Percentiles rank a stretch among this genome's conserved stretches.
Conservation (phyloP, 805 yeast genomes). For the Ogataea nonfermentans region DNA sequence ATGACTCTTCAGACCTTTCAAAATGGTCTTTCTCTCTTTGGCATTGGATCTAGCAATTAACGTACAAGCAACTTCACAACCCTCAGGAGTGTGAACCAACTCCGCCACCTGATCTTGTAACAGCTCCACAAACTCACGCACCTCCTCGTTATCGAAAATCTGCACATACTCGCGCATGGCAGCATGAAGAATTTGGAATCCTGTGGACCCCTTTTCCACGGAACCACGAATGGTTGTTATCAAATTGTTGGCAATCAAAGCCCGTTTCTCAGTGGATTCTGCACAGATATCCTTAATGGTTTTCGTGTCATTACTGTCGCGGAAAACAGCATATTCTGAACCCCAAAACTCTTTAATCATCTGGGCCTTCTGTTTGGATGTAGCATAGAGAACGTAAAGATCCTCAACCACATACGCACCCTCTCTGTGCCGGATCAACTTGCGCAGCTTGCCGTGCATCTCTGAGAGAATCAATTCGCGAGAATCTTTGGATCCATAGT, state of each 20-base stretch:
- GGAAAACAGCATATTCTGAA: slow-evolving; percentile 87
- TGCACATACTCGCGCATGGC: slow-evolving; percentile 88
- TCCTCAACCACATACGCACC: slow-evolving; percentile 98
- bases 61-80: slow-evolving; percentile 85
- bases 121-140: slow-evolving; percentile 77
- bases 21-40: slow-evolving; percentile 81
- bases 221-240: slow-evolving; percentile 83
- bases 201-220: slow-evolving; percentile 93
- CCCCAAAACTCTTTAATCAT: slow-evolving; percentile 98
- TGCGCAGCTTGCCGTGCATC: slow-evolving; percentile 86
- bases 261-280: slow-evolving; percentile 75
- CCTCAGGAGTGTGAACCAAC: slow-evolving; percentile 92
- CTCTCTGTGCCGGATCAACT: slow-evolving; percentile 93
- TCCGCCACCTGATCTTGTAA: slow-evolving; percentile 89
- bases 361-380: slow-evolving; percentile 79
- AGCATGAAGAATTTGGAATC: slow-evolving; percentile 93
- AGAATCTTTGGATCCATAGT: slow-evolving; percentile 84
- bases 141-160: slow-evolving; percentile 67
- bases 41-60: slow-evolving; percentile 82
- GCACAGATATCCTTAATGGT: slow-evolving; percentile 62
- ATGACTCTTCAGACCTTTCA: slow-evolving; percentile 73
- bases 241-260: slow-evolving; percentile 70
- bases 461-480: slow-evolving; percentile 75
- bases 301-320: slow-evolving; percentile 65
- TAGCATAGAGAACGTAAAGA: slow-evolving; percentile 78